These are phyloP conservation scores for Sphagnurus paluster DNA, from an alignment of 1,284 basidiomycete genomes.

Conservation along the genomic window DNA sequence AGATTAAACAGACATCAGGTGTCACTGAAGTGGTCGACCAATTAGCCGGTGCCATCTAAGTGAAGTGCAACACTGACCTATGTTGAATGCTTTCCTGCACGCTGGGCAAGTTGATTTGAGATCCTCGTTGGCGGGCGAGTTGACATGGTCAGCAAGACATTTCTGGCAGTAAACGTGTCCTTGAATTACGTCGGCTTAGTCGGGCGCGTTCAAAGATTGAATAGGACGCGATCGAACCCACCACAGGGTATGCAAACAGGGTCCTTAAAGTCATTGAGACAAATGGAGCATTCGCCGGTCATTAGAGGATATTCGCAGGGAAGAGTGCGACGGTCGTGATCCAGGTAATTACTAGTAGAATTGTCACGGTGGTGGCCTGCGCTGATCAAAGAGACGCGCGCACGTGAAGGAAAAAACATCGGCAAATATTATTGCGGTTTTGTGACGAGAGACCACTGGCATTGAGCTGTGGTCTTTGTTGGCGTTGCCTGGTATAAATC, in stretches of 20 bases:
- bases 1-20: conserved; percentile 26
- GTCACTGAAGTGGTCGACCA: conserved; percentile 18
- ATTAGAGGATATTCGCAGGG: not conserved
- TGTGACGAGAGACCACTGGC: conserved; percentile 10
- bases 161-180: conserved; percentile 64
- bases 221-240: conserved; percentile 25
- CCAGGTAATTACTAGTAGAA: not conserved
- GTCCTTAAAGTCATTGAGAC: conserved; percentile 48
- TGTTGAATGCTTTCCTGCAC: conserved; percentile 55
- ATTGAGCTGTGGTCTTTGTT: conserved; percentile 6
- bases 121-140: conserved; percentile 40
- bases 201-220: conserved; percentile 3
- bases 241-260: conserved; percentile 67
- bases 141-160: conserved; percentile 52
- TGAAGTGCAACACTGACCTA: conserved; percentile 45
- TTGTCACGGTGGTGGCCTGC: not conserved
- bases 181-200: conserved; percentile 23
- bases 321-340: not conserved
- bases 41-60: not conserved
- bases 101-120: conserved; percentile 51
- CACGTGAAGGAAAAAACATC: conserved; percentile 13
- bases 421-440: conserved; percentile 9
- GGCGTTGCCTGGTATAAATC: conserved; percentile 6
- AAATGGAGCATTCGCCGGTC: conserved; percentile 55
- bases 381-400: conserved; percentile 6